Evolutionary conservation across 306 rosid genomes (phyloP).

Genomic region (Rosa multiflora): DNA sequence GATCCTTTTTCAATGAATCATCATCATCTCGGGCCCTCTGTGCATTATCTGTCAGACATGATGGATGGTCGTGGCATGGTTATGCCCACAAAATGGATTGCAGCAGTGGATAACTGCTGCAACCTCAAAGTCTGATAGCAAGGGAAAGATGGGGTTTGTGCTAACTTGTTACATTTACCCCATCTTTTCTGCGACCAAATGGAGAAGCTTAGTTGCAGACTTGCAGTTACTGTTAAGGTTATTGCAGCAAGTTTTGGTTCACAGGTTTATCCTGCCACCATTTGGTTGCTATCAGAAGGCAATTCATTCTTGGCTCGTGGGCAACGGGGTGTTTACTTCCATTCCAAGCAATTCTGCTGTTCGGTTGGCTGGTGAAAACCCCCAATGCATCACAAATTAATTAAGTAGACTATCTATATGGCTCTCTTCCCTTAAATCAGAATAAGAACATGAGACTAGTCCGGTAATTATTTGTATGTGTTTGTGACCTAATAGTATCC

Average conservation of each 20-base stretch:
- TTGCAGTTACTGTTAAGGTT: conserved; percentile 19
- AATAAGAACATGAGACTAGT: conserved; percentile 31
- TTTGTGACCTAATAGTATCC: conserved; percentile 14
- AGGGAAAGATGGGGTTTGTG: conserved; percentile 40
- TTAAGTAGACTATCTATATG: conserved; percentile 14
- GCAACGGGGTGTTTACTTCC: conserved; percentile 21
- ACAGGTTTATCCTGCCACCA: conserved; percentile 31
- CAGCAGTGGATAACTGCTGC: conserved; percentile 70
- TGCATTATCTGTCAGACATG: conserved; percentile 55
- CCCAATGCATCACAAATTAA: conserved; percentile 19
- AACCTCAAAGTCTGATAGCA: conserved; percentile 60
- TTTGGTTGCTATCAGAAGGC: conserved; percentile 63
- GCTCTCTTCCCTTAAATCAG: conserved; percentile 32
- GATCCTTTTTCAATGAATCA: conserved; percentile 50
- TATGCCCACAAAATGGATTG: conserved; percentile 71
- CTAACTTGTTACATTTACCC: conserved; percentile 25
- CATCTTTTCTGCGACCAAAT: conserved; percentile 49
- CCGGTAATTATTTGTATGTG: conserved; percentile 15
- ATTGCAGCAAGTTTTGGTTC: conserved; percentile 28
- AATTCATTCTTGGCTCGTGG: conserved; percentile 79
- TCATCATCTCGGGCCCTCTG: conserved; percentile 45
- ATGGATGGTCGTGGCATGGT: conserved; percentile 49
- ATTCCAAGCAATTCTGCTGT: conserved; percentile 27
- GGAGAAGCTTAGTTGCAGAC: conserved; percentile 29
- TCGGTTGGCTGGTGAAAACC: conserved; percentile 22